Evolutionary conservation across 805 yeast genomes (phyloP).

Genomic region (Torulaspora franciscae): DNA sequence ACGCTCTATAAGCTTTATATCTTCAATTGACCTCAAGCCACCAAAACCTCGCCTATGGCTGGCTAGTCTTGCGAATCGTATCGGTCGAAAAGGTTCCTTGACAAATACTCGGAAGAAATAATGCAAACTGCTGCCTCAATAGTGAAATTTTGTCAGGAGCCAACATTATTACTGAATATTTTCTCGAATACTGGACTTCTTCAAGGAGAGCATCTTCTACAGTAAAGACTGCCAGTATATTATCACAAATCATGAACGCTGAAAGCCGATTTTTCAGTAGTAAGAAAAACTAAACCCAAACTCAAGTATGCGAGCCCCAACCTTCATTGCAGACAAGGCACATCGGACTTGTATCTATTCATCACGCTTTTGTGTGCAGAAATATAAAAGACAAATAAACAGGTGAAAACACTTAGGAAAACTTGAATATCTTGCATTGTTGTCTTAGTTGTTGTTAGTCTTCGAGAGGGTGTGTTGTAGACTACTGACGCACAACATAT

Average conservation of each 20-base stretch:
- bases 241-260: neutral
- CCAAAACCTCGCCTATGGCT: neutral
- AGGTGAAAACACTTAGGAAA: conserved; percentile 25
- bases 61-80: neutral
- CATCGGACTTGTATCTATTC: conserved; percentile 25
- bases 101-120: no score
- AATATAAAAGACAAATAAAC: conserved; percentile 25
- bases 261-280: neutral
- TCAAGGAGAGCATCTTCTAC: no score
- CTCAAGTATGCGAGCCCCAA: neutral
- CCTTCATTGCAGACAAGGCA: conserved; percentile 24
- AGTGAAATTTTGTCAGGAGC: no score
- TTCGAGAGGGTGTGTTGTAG: no score
- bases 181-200: no score
- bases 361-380: conserved; percentile 29
- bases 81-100: no score
- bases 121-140: no score
- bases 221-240: neutral
- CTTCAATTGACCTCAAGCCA: no score
- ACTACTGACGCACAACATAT: no score
- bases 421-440: conserved; percentile 29
- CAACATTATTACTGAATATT: no score
- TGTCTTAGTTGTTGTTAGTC: neutral
- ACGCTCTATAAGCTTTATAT: no score
- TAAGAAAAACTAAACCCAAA: neutral